These are phyloP conservation scores for Zygosaccharomyces sapae DNA, from an alignment of 1,139 yeast genomes.

Conservation along the genomic window DNA sequence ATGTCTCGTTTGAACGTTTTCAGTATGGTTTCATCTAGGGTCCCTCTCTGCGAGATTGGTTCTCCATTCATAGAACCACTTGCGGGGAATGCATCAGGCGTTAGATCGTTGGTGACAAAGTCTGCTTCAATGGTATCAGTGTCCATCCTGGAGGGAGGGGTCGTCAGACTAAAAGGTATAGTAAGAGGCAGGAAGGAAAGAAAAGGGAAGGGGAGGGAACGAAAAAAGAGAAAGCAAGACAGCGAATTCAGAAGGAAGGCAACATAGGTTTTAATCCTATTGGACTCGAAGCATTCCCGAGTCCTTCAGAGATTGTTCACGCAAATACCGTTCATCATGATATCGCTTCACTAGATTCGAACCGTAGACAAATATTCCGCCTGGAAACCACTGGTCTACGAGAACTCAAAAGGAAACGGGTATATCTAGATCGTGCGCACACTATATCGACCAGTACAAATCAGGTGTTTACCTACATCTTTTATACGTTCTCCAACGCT, in stretches of 20 bases:
- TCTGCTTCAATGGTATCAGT: constrained; percentile 6
- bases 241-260: constrained; percentile 38
- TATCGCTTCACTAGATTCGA: constrained; percentile 8
- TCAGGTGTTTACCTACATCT: not conserved
- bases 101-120: constrained; percentile 6
- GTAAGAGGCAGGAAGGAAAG: not conserved
- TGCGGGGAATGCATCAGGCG: constrained; percentile 3
- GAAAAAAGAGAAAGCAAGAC: constrained; percentile 8
- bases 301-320: constrained; percentile 39
- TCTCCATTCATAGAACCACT: not conserved
- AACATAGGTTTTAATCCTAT: constrained; percentile 37
- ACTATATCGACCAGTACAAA: no score
- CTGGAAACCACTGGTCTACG: constrained; percentile 17
- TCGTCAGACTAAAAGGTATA: not conserved
- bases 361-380: constrained; percentile 11
- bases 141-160: not conserved
- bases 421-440: not conserved
- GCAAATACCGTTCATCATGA: constrained; percentile 36
- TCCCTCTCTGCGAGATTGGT: constrained; percentile 25
- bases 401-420: constrained; percentile 9
- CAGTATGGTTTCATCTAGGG: constrained; percentile 33
- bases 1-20: constrained; percentile 33
- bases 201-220: no score
- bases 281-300: constrained; percentile 15
- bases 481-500: no score